Base-by-base conservation (phyloP, 208 protist species). In the Tetramitus jugosus region DNA sequence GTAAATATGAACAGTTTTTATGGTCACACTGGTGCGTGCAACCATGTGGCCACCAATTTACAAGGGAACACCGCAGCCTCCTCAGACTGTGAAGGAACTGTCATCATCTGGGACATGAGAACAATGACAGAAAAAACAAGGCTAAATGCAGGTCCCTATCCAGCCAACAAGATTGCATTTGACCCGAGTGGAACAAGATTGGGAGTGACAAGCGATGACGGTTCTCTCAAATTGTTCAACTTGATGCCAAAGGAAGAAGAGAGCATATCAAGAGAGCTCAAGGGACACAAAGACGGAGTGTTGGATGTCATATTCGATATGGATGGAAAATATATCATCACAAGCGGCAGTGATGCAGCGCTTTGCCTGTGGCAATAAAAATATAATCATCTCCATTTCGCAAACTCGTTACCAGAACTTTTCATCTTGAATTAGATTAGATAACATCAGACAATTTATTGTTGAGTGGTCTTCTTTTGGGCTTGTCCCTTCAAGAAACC, bases 1-100 rank as follows among this genome's bases (percentile, higher is more conserved):
- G 89, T 92, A 60, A 94, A 90, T 72, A 90, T 85, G 37, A 90
- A 97, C 82, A 94, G 94, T 10, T 94, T 98, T 81, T 96, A 95
- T 83, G 96, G 96, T 13, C 95, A 98, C 81, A 81, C 82, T 31
- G 96, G 89, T 80, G 81, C 93, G 1, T 88, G 94, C 46, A 91
- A 92, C 72, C 86, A 91, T n/a, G 93, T 96, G 6, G 68, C 84
- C 6, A 90, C 91, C 62, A 72, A 75, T 46, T 20, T 37, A 26
- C 49, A 60, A 56, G 81, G 82, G 1, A 87, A 93, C 61, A 71
- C 79, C 17, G 74, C 97, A 7, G 90, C 87, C 23, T 96, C 94
- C 0, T 91, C 91, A 64, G 96, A 98, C 81, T 92, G 93, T 26
- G 93, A 98, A 64, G 96, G 96, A 33, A 85, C 89, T 20, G 93